Evolutionary conservation across 2,329 filamentous ascomycete genomes (phyloP), one percentile per base, ranked within the genome.

Genomic region (Fusarium guadeloupense): DNA sequence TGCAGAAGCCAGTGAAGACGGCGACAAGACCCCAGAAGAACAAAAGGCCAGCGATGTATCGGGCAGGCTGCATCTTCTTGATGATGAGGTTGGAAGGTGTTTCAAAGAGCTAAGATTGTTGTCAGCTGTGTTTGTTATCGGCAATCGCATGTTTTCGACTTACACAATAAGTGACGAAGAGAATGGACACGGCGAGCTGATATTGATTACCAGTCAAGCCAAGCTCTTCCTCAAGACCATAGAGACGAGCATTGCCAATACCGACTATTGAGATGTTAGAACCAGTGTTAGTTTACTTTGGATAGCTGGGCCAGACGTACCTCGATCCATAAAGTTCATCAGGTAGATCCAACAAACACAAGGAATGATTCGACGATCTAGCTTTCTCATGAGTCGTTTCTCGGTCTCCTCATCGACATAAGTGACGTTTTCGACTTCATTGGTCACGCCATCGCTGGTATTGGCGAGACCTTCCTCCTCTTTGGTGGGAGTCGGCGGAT

Each of bases 161-260:
- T 76, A 81, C 80, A 68, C 78, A 82, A 43, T 77, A 75, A 3
- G 73, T 72, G 28, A 78, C 59, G 43, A 74, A 75, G 14, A 74
- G 67, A 13, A 75, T 66, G 0, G 82, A 84, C 2, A 85, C 81
- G 1, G 80, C 76, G 12, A 81, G 46, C 69, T 89, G 85, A 65
- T 85, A 89, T 63, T 88, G 81, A 19, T 83, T 81, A 4, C 79
- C 78, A 23, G 71, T 69, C 62, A 91, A 74, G 10, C 78, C 75
- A 4, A 90, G 76, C 50, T 89, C 86, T 19, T 81, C 74, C 69
- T 89, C 84, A 28, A 69, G 39, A 6, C 46, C 46, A 9, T 68
- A 69, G 2, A 89, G 76, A 9, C 82, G 78, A 16, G 86, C 86
- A 74, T 89, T 89, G 33, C 86, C 85, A 38, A 90, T 90, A 69